Evolutionary conservation across 352 stramenopile genomes (phyloP).

Genomic region (Thalassiosira livingstoniorum): DNA sequence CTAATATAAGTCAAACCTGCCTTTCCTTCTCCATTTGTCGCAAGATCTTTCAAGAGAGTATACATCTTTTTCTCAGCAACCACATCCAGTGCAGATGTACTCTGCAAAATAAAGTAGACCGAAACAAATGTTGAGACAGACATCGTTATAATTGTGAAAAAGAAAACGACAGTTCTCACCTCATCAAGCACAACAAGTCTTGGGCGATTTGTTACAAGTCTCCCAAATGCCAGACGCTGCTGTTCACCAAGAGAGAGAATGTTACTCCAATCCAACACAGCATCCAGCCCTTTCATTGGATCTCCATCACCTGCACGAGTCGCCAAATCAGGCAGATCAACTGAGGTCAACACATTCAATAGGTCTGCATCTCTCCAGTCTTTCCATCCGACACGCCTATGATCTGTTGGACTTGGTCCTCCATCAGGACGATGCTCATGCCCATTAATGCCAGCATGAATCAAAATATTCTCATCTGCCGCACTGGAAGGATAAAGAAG

Average conservation of each 20-base stretch:
- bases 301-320: slow-evolving; percentile 77
- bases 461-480: slow-evolving; percentile 46
- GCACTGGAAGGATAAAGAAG: slow-evolving; percentile 85
- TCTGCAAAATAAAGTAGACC: too few species aligned
- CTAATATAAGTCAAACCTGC: slow-evolving; percentile 67
- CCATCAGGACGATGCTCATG: slow-evolving; percentile 31
- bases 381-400: slow-evolving; percentile 55
- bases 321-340: slow-evolving; percentile 81
- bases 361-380: slow-evolving; percentile 77
- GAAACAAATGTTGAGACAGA: too few species aligned
- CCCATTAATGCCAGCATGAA: background rate
- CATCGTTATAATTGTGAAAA: too few species aligned
- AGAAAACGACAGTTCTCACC: too few species aligned
- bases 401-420: slow-evolving; percentile 28
- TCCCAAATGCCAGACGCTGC: slow-evolving; percentile 88
- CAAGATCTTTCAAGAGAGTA: slow-evolving; percentile 71
- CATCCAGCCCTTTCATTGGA: slow-evolving; percentile 67
- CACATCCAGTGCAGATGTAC: slow-evolving; percentile 87
- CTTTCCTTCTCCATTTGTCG: slow-evolving; percentile 23
- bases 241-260: slow-evolving; percentile 89
- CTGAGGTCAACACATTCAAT: slow-evolving; percentile 76
- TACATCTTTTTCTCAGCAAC: slow-evolving; percentile 86
- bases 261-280: slow-evolving; percentile 87
- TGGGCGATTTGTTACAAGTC: slow-evolving; percentile 86
- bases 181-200: slow-evolving; percentile 87